Percentiles rank a stretch among this genome's conserved stretches.
phyloP scores from a whole-genome alignment of 148 eudicot species.

The Beta vulgaris region DNA sequence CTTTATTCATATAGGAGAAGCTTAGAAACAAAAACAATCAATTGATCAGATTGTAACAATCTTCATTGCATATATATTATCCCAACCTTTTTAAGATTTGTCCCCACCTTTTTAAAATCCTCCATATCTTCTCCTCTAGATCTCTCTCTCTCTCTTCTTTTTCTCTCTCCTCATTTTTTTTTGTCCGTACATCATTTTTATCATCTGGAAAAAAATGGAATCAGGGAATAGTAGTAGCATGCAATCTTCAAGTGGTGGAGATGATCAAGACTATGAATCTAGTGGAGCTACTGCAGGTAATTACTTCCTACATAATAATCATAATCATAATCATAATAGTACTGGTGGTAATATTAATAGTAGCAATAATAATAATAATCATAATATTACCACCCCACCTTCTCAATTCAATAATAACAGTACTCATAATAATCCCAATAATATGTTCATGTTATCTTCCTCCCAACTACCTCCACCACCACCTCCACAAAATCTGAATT shows the following conservation, averaged over 20 bases:
- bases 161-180: not conserved
- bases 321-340: not conserved
- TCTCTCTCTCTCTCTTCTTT: slow-evolving; percentile 1
- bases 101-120: not conserved
- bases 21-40: slow-evolving; percentile 20
- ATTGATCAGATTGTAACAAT: slow-evolving; percentile 11
- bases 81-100: slow-evolving; percentile 23
- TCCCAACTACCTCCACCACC: not conserved
- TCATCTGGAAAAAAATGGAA: slow-evolving; percentile 39
- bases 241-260: slow-evolving; percentile 57
- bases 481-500: not conserved
- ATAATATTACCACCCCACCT: not conserved
- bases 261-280: slow-evolving; percentile 54
- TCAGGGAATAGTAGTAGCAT: slow-evolving; percentile 71
- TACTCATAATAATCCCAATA: slow-evolving; percentile 1
- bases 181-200: not conserved
- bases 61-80: slow-evolving; percentile 29
- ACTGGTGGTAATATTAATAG: not conserved
- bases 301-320: not conserved
- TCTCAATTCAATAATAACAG: not conserved
- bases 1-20: not conserved
- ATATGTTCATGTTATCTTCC: slow-evolving; percentile 13
- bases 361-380: not conserved
- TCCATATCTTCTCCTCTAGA: not conserved
- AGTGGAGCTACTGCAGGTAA: slow-evolving; percentile 6